phyloP scores from a whole-genome alignment of 306 rosid genomes.

The Corylus avellana region DNA sequence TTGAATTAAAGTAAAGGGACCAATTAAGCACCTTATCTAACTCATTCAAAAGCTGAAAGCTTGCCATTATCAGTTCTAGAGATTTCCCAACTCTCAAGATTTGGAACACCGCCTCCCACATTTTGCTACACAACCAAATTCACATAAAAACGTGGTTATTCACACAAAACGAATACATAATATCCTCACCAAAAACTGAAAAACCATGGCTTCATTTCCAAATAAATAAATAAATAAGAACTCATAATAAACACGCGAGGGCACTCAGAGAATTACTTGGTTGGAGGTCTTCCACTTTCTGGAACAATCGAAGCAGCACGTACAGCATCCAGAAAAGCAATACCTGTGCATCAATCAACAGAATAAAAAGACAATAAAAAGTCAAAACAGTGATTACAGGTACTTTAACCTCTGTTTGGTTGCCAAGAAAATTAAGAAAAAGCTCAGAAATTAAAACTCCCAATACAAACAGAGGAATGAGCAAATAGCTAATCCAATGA shows the following conservation, averaged over 20 bases:
- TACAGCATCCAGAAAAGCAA: slow-evolving; percentile 78
- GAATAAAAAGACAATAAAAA: background rate
- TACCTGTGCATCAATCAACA: slow-evolving; percentile 42
- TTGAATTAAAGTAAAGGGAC: background rate
- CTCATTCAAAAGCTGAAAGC: slow-evolving; percentile 62
- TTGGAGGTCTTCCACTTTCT: slow-evolving; percentile 51
- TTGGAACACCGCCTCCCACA: slow-evolving; percentile 39
- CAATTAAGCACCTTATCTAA: slow-evolving; percentile 57
- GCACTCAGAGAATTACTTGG: slow-evolving; percentile 37
- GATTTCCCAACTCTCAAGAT: slow-evolving; percentile 47
- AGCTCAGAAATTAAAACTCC: background rate
- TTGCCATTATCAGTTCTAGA: slow-evolving; percentile 47
- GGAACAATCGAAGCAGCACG: slow-evolving; percentile 65
- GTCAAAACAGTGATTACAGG: background rate
- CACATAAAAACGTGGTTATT: background rate
- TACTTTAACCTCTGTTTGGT: background rate
- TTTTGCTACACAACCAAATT: slow-evolving; percentile 38
- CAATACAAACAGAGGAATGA: background rate
- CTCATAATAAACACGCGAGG: background rate
- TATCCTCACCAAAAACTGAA: background rate
- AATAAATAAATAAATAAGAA: background rate
- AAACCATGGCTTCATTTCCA: background rate
- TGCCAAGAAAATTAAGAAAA: background rate
- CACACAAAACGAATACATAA: background rate
- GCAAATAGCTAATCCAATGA: background rate